Evolutionary conservation across 2,329 filamentous ascomycete genomes (phyloP).

Genomic region (Ilyonectria sp.): DNA sequence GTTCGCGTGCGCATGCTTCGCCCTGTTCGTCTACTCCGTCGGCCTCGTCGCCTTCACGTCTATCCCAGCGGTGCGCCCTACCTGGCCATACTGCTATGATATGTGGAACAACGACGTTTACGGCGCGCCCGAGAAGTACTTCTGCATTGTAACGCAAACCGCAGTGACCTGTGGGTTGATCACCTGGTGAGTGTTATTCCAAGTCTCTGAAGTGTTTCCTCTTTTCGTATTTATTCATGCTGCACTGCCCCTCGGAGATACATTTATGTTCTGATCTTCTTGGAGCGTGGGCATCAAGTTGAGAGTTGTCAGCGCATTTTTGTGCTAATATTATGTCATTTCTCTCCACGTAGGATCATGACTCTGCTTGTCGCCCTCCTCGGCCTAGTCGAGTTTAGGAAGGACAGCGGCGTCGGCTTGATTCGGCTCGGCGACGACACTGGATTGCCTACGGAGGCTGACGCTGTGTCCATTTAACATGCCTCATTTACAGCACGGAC

Average conservation of each 20-base stretch:
- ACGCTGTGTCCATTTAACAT: conserved; percentile 13
- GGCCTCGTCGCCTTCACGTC: conserved; percentile 17
- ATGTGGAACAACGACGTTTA: conserved; percentile 16
- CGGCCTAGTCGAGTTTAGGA: conserved; percentile 14
- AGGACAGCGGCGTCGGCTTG: background rate
- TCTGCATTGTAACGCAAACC: conserved; percentile 23
- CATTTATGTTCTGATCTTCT: too few relatives aligned
- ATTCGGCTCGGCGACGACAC: conserved; percentile 14
- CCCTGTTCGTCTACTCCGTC: conserved; percentile 26
- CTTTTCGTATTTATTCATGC: background rate
- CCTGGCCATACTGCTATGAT: conserved; percentile 17
- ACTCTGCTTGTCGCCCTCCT: conserved; percentile 15
- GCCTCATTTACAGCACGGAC: background rate
- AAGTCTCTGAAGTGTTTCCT: background rate
- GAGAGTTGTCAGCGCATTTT: background rate
- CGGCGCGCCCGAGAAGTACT: conserved; percentile 16
- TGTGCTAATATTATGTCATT: background rate
- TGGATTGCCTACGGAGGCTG: background rate
- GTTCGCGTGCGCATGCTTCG: conserved; percentile 20
- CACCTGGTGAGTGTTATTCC: conserved; percentile 12
- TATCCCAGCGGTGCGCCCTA: conserved; percentile 9
- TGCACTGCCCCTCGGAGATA: too few relatives aligned
- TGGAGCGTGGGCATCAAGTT: background rate
- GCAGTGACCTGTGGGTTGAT: conserved; percentile 19
- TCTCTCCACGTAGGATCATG: conserved; percentile 1